These are phyloP conservation scores for Saccharum spontaneum DNA, from an alignment of 176 grass and related monocot genomes.

Conservation along the genomic window DNA sequence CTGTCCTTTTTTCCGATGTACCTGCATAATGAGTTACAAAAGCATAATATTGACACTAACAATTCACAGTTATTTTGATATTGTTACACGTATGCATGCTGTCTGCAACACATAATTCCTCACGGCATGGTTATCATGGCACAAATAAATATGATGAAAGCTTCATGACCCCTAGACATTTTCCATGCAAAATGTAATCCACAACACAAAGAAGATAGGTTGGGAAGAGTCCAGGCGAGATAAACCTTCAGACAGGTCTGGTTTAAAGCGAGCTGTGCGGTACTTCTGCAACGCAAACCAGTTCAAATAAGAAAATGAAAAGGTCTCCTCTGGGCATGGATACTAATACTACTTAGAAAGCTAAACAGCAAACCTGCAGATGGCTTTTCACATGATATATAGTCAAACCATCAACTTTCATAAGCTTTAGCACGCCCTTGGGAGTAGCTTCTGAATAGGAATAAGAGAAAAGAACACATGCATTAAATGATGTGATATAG, in stretches of 20 bases:
- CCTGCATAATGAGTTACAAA: constrained; percentile 51
- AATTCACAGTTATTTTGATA: constrained; percentile 9
- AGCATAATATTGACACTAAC: constrained; percentile 24
- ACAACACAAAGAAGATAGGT: neutral
- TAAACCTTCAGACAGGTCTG: constrained; percentile 78
- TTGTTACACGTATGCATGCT: neutral
- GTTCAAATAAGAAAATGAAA: constrained; percentile 19
- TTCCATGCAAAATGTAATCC: constrained; percentile 20
- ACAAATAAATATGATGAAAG: constrained; percentile 4
- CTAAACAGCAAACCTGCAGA: constrained; percentile 64
- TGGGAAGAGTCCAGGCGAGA: constrained; percentile 21
- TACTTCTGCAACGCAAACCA: constrained; percentile 76
- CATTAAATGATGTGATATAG: constrained; percentile 29
- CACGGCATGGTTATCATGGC: constrained; percentile 1
- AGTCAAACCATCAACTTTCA: constrained; percentile 93
- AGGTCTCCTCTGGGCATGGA: constrained; percentile 18
- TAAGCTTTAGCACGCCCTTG: constrained; percentile 84
- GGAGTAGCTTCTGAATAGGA: constrained; percentile 83
- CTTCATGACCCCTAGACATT: neutral
- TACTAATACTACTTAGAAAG: constrained; percentile 31
- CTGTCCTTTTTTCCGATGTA: constrained; percentile 45
- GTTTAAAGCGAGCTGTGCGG: constrained; percentile 74
- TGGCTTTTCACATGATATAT: constrained; percentile 99
- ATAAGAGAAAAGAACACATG: constrained; percentile 8
- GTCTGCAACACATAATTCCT: constrained; percentile 24